phyloP scores from a whole-genome alignment of 306 rosid genomes.

The Dalbergia cultrata region DNA sequence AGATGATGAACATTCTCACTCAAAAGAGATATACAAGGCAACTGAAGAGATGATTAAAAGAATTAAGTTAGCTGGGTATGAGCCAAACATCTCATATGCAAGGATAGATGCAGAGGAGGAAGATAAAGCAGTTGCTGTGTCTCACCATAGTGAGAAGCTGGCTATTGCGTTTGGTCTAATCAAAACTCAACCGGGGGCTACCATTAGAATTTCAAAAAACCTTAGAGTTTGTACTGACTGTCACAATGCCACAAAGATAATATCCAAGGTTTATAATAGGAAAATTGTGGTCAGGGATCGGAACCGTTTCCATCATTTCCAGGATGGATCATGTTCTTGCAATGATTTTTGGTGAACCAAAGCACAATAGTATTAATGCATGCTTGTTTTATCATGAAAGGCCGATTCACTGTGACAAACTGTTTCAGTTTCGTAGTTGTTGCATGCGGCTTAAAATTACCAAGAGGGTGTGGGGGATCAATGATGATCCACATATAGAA shows the following conservation, averaged over 20 bases:
- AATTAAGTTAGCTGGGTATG: constrained; percentile 63
- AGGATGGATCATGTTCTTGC: constrained; percentile 70
- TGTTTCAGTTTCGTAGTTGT: background rate
- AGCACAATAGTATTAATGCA: background rate
- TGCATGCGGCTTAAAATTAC: background rate
- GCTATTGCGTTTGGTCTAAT: constrained; percentile 72
- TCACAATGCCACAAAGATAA: constrained; percentile 67
- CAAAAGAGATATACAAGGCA: constrained; percentile 61
- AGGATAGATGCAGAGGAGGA: constrained; percentile 78
- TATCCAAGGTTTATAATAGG: constrained; percentile 62
- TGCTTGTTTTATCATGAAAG: background rate
- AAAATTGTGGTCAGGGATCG: constrained; percentile 67
- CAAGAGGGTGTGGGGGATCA: background rate
- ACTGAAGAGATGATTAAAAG: constrained; percentile 61
- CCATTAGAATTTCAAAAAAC: constrained; percentile 66
- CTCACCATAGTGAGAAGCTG: constrained; percentile 77
- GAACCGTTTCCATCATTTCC: constrained; percentile 71
- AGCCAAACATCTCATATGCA: constrained; percentile 61
- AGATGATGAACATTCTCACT: constrained; percentile 57
- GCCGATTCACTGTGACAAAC: background rate
- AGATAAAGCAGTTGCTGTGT: constrained; percentile 60
- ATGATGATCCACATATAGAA: background rate
- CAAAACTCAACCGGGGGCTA: constrained; percentile 57
- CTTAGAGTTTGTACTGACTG: constrained; percentile 69
- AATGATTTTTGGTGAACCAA: constrained; percentile 66